Base-by-base conservation (phyloP, 208 protist genomes). In the Acanthamoeba healyi region DNA sequence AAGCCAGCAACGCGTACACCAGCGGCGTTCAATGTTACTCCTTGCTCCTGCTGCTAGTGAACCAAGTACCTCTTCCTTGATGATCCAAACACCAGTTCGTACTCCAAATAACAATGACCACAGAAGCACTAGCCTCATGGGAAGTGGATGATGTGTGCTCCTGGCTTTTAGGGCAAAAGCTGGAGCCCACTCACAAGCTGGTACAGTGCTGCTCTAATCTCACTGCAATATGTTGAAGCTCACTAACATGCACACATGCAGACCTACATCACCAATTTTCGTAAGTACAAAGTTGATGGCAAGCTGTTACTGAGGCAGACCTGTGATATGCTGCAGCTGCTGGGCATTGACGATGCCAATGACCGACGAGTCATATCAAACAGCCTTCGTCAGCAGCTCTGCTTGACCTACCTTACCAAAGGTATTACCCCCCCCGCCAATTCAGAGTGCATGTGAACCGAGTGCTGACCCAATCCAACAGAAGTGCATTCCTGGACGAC, bases 71-170 rank as follows among this genome's bases (percentile, higher is more conserved):
- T 54, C 49, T 15, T 15, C 49, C 6, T 54, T 6, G 49, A 54
- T 54, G 49, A 54, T n/a, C 12, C 10, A 34, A 67, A 1, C 7
- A 24, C 54, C 15, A n/a, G 12, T 17, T 54, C 56, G 56, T 29
- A n/a, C n/a, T n/a, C n/a, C n/a, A n/a, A n/a, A n/a, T n/a, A n/a
- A n/a, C n/a, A n/a, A n/a, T n/a, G n/a, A n/a, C n/a, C 12, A 77
- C 67, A 77, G 67, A 77, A 36, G 12, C 4, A 15, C 1, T 77
- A 10, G 38, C 46, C 17, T 42, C 29, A 5, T 86, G 77, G 77
- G 77, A 86, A n/a, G 77, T 86, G 40, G 77, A 86, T 29, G 77
- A 86, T 26, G 46, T 58, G 77, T 86, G 77, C 77, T 49, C 77
- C 3, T 86, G 77, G 77, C 77, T 86, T 49, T 58, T 86, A 24